Evolutionary conservation across 148 eudicot genomes (phyloP), one percentile per base, ranked within the genome.

Genomic region (Chenopodium suecicum): DNA sequence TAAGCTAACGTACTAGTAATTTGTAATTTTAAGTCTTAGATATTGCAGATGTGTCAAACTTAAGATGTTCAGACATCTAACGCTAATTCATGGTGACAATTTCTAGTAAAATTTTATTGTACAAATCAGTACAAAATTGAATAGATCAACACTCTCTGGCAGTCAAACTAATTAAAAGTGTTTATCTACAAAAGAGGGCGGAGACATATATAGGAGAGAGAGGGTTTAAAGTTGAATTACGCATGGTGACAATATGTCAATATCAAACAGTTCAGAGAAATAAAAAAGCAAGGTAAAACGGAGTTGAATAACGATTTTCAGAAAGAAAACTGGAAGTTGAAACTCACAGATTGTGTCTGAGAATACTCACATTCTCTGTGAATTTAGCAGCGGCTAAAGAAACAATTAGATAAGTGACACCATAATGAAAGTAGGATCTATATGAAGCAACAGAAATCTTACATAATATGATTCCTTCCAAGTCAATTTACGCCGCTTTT

Each of bases 401-500:
- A 74, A 52, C 22, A 50, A 23, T n/a, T 27, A 1, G 52, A 3
- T 9, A 2, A 23, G 9, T 52, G 75, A 10, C 13, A 62, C 29
- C 22, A 64, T 5, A 73, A n/a, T 70, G 65, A 69, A 31, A 17
- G 60, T 31, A 78, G 74, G 31, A 48, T 68, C 25, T 37, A 73
- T 9, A 63, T 75, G 52, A 72, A 72, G 66, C 23, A n/a, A 27
- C 22, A 73, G 16, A 69, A 78, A 74, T 86, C 94, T 85, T 82
- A 93, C 98, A 78, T 86, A 89, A 81, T 86, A 92, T 8, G 88
- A 82, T 83, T 95, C 96, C 79, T 80, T 89, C 97, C 88, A 92
- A 66, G 97, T 90, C 68, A 93, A 74, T 78, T 93, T 90, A 6
- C 88, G 89, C 65, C 89, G 91, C 91, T 89, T 92, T 81, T 89